Base-by-base conservation (phyloP, 345 rosid genomes). In the Microthlaspi erraticum region DNA sequence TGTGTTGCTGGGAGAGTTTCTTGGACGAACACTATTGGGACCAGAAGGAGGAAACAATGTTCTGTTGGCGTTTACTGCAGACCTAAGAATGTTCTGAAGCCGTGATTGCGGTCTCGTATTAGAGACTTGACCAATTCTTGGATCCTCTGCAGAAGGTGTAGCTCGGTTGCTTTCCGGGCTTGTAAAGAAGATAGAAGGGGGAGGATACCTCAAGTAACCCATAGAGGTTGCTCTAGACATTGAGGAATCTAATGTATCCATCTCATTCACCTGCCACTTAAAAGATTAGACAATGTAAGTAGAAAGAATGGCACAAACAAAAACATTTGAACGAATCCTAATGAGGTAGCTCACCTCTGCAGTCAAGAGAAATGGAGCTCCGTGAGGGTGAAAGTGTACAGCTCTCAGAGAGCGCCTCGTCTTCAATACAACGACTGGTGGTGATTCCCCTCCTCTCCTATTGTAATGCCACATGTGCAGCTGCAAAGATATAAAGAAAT, bases 241-340 rank as follows among this genome's bases (percentile, higher is more conserved):
- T 17, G 82, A 76, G 39, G 88, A 83, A 84, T 89, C 96, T 77
- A 91, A 80, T 70, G 92, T 84, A 83, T 85, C 91, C 82, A 83
- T 88, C 77, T 89, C 91, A 83, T 83, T 89, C 80, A 89, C 96
- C 96, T 89, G 90, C 92, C 71, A 87, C 78, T 77, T 79, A 82
- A 68, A 68, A 79, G 77, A 26, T 78, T 62, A 79, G 74, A 48
- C n/a, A 77, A 53, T 82, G 80, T 81, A 84, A 89, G 78, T 70
- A 33, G 52, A 68, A 39, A 66, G 50, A 68, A 17, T 70, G 72
- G 49, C 62, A 71, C n/a, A 43, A 71, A 34, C 41, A 76, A 26
- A 26, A 26, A 26, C 29, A 26, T 26, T 29, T 59, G 70, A 72
- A 44, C 34, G 39, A 73, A 76, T 49, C 23, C 59, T 62, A 65